A percentile compares a stretch with the other conserved stretches of the same genome.
phyloP scores from a whole-genome alignment of 148 eudicot species.

The Fagopyrum tataricum region DNA sequence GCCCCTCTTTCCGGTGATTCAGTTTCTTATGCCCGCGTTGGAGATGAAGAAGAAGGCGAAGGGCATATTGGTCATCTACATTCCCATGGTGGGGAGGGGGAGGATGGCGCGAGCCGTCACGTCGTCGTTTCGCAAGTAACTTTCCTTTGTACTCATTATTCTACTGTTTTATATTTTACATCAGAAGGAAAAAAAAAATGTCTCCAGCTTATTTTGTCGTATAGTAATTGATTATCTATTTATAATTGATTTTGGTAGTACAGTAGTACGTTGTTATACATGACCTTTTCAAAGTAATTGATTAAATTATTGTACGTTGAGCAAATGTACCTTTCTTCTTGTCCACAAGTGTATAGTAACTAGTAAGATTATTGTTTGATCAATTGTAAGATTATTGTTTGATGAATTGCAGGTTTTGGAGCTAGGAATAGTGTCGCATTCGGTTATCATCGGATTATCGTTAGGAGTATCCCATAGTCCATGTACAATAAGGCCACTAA shows the following conservation, averaged over 20 bases:
- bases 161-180: background rate
- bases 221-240: background rate
- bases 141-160: background rate
- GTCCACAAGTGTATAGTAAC: too few relatives aligned
- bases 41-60: background rate
- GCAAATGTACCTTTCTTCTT: too few relatives aligned
- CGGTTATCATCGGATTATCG: slow-evolving; percentile 32
- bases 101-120: slow-evolving; percentile 44
- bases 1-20: slow-evolving; percentile 18
- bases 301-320: too few relatives aligned
- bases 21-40: background rate
- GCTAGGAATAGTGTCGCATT: slow-evolving; percentile 34
- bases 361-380: background rate
- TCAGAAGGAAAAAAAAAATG: background rate
- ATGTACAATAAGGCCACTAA: slow-evolving; percentile 23
- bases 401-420: slow-evolving; percentile 27
- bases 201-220: background rate
- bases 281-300: too few relatives aligned
- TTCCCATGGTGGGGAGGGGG: slow-evolving; percentile 33
- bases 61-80: slow-evolving; percentile 28
- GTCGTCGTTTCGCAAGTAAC: slow-evolving; percentile 83
- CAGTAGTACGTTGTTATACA: too few relatives aligned
- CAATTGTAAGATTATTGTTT: background rate
- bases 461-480: slow-evolving; percentile 24
- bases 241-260: too few relatives aligned